Percentiles rank a stretch among this genome's conserved stretches.
Evolutionary conservation across 2,329 filamentous ascomycete species (phyloP).

Genomic region (Aspergillus persii): DNA sequence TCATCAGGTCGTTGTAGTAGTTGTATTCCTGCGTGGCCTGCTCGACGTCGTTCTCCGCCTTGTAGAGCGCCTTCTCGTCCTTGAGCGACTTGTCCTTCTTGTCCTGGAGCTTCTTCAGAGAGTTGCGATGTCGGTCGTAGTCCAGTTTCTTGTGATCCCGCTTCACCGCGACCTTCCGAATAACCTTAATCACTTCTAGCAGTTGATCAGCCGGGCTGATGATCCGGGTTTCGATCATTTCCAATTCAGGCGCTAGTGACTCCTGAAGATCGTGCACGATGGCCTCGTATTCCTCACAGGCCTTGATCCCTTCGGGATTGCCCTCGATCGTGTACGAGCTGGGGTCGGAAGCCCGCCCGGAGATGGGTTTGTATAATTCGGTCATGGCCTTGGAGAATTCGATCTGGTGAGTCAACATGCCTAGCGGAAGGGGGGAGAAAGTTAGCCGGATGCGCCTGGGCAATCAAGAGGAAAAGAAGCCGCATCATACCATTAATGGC

Average conservation of each 20-base stretch:
- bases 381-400: conserved; percentile 95
- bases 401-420: conserved; percentile 96
- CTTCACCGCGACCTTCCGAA: conserved; percentile 83
- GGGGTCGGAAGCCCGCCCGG: conserved; percentile 90
- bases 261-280: conserved; percentile 89
- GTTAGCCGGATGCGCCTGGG: background rate
- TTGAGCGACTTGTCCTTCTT: conserved; percentile 97
- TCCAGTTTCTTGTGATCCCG: conserved; percentile 97
- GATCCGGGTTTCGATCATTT: conserved; percentile 93
- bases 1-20: conserved; percentile 95
- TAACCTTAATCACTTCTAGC: conserved; percentile 90
- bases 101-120: conserved; percentile 90
- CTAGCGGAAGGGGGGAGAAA: conserved; percentile 31
- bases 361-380: conserved; percentile 98
- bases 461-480: background rate
- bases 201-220: conserved; percentile 92
- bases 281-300: conserved; percentile 93
- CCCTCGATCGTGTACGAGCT: conserved; percentile 77
- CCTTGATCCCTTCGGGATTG: conserved; percentile 87
- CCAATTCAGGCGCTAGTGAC: conserved; percentile 83
- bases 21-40: conserved; percentile 93
- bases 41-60: conserved; percentile 88
- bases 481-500: conserved; percentile 74
- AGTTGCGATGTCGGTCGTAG: conserved; percentile 80
- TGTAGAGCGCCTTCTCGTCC: conserved; percentile 96